Evolutionary conservation across 805 yeast genomes (phyloP).

Genomic region (Torulaspora microellipsoides): DNA sequence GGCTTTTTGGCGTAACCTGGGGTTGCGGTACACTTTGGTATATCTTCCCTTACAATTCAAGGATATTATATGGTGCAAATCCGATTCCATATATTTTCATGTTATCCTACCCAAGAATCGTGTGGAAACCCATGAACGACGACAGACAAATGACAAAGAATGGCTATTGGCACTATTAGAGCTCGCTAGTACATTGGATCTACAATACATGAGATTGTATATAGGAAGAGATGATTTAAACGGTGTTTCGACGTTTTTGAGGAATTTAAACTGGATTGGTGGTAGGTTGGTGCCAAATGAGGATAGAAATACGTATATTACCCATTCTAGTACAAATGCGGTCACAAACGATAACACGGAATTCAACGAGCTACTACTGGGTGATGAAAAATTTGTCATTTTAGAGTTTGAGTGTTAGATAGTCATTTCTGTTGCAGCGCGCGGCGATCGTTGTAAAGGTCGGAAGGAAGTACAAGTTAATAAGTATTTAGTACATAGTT

Average conservation of each 20-base stretch:
- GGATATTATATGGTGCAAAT: constrained; percentile 26
- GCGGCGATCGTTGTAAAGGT: neutral
- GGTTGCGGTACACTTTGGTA: constrained; percentile 23
- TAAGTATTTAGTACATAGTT: no score
- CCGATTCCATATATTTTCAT: constrained; percentile 18
- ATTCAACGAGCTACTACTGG: constrained; percentile 16
- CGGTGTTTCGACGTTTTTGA: constrained; percentile 21
- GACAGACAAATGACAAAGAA: constrained; percentile 19
- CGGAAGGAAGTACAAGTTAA: neutral
- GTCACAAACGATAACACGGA: neutral
- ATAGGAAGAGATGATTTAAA: constrained; percentile 20
- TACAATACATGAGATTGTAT: constrained; percentile 22
- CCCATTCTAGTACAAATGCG: neutral
- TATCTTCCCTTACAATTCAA: constrained; percentile 25
- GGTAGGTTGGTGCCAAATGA: constrained; percentile 31
- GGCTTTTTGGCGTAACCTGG: constrained; percentile 24
- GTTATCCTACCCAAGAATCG: constrained; percentile 18
- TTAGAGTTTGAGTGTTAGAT: constrained; percentile 31
- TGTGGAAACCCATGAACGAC: constrained; percentile 2
- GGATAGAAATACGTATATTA: constrained; percentile 13
- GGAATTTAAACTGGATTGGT: constrained; percentile 33
- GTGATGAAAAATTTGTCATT: constrained; percentile 29
- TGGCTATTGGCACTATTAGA: constrained; percentile 30
- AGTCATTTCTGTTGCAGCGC: neutral
- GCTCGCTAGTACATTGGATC: constrained; percentile 18